Base-by-base conservation (phyloP, 2,329 filamentous ascomycete genomes). In the Metarhizium guizhouense region DNA sequence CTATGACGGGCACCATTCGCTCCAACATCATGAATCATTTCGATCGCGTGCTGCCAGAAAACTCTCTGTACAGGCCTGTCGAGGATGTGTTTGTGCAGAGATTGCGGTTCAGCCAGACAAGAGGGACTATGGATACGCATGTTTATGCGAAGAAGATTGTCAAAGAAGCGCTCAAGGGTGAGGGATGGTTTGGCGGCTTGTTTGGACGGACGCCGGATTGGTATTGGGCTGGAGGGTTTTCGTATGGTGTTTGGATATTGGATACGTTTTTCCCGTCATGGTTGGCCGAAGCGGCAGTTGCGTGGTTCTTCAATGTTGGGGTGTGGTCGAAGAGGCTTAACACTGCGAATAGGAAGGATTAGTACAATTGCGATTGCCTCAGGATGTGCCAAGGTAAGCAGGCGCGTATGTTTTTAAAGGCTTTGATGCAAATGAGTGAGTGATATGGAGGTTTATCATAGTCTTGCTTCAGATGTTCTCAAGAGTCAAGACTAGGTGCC, bases 1-100 rank as follows among this genome's bases (percentile, higher is more conserved):
- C 76, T 62, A 75, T 81, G 70, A 76, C 78, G 0, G 80, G 80
- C 29, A 80, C 78, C 2, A 77, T 82, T 13, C 68, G 68, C 47
- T 78, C 75, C 62, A 76, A 79, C 65, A 80, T 78, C 53, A 74
- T 76, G 6, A 67, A 63, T 59, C 71, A 72, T 45, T 62, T 64
- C 1, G 67, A 73, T 58, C 72, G 75, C 56, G 56, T 59, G 3
- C 68, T 83, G 52, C 78, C 77, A 0, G 57, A 65, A 11, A 66
- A 64, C 49, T 81, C 78, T 48, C 68, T 78, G 20, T 83, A 82
- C 66, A 58, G 63, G 65, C 72, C 72, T 6, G 70, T 77, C 3
- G 63, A 67, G 51, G 73, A 77, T 34, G 56, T 79, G 14, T 81
- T 79, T 62, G 65, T 75, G 61, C 65, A 66, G 58, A 68, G 78